Conservation (phyloP, 805 yeast species). For the Yamadazyma insecticola region DNA sequence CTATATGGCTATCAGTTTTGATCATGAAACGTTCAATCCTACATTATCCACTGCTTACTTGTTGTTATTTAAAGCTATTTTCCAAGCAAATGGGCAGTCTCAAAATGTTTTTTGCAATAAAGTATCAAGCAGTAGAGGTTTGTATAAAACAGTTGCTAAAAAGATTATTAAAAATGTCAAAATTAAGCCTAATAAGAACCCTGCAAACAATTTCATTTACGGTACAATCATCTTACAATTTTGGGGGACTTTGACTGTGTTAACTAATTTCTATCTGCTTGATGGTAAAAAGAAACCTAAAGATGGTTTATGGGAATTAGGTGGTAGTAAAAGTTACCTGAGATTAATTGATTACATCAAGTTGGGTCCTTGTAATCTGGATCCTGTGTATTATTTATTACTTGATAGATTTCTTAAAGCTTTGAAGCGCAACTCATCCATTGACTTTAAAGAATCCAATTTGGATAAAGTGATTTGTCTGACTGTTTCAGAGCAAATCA, state of each 20-base stretch:
- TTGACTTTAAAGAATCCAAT: constrained; percentile 2
- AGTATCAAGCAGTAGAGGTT: constrained; percentile 13
- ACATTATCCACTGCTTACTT: constrained; percentile 27
- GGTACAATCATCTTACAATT: constrained; percentile 46
- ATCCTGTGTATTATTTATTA: constrained; percentile 42
- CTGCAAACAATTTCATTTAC: constrained; percentile 38
- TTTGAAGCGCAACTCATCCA: constrained; percentile 1
- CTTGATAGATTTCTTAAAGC: constrained; percentile 18
- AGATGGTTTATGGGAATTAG: constrained; percentile 48
- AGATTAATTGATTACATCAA: constrained; percentile 44
- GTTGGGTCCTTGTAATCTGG: constrained; percentile 52
- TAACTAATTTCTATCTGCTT: constrained; percentile 26
- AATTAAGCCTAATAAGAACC: constrained; percentile 17
- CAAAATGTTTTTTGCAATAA: constrained; percentile 13
- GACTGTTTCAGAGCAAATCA: constrained; percentile 14
- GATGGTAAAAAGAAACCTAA: constrained; percentile 27
- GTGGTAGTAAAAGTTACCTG: constrained; percentile 38
- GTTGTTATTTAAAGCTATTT: constrained; percentile 17
- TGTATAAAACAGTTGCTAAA: constrained; percentile 41
- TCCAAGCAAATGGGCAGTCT: constrained; percentile 6
- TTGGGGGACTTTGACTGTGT: constrained; percentile 39
- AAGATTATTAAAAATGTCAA: constrained; percentile 42
- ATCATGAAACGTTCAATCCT: constrained; percentile 23
- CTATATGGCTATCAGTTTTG: constrained; percentile 18
- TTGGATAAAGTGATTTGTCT: constrained; percentile 6